Conservation (phyloP, 2,329 filamentous ascomycete species). For the Zymoseptoria brevis region DNA sequence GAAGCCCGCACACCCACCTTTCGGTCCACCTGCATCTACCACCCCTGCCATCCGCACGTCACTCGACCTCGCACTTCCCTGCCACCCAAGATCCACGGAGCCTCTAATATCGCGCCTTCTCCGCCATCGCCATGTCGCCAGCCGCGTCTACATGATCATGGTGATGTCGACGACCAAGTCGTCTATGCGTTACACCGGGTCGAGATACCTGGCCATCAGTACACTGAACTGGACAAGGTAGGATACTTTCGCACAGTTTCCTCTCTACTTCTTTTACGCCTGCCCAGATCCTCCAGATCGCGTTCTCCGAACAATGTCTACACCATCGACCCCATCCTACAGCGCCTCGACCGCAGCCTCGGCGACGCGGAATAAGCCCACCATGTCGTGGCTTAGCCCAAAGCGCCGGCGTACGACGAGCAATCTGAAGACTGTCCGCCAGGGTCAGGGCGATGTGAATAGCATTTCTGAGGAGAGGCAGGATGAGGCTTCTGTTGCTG, state of each 20-base stretch:
- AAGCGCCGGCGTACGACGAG: constrained; percentile 22
- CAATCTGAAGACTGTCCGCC: constrained; percentile 16
- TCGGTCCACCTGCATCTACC: neutral
- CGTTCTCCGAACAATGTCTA: neutral
- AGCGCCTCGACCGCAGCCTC: neutral
- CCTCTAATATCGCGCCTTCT: neutral
- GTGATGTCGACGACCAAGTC: neutral
- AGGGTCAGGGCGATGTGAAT: neutral
- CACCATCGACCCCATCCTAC: neutral
- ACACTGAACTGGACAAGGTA: too few species aligned
- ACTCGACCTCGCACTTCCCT: neutral
- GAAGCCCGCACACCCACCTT: neutral
- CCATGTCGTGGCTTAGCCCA: constrained; percentile 21
- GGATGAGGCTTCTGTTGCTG: neutral
- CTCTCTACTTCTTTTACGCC: neutral
- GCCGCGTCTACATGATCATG: neutral
- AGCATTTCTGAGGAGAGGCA: neutral
- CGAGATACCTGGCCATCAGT: too few species aligned
- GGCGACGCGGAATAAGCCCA: neutral
- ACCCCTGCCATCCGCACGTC: neutral
- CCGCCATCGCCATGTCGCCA: neutral
- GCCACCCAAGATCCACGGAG: neutral
- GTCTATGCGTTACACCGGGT: neutral
- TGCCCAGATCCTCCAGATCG: neutral
- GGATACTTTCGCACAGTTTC: neutral